Evolutionary conservation across 768 basidiomycete genomes (phyloP).

Genomic region (Mycena vulgaris): DNA sequence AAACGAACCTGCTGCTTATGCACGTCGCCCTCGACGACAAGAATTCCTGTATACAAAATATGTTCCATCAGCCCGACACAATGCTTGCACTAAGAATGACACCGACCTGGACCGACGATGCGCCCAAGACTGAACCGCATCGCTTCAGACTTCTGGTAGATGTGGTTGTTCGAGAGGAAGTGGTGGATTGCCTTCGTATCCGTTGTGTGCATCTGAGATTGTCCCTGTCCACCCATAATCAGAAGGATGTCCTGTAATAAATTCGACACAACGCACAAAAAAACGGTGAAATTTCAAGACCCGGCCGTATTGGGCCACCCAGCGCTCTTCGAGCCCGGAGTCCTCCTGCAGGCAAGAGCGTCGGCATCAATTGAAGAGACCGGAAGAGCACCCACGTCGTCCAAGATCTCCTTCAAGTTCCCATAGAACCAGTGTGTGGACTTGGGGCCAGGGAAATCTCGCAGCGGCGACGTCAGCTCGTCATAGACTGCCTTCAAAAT

Average conservation of each 20-base stretch:
- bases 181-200: conserved; percentile 32
- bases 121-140: conserved; percentile 13
- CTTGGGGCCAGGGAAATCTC: conserved; percentile 11
- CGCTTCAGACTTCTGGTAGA: conserved; percentile 22
- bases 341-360: not conserved
- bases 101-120: conserved; percentile 23
- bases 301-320: not conserved
- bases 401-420: conserved; percentile 13
- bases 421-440: conserved; percentile 32
- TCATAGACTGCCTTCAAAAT: not conserved
- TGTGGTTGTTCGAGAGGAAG: conserved; percentile 16
- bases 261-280: not conserved
- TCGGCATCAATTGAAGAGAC: not conserved
- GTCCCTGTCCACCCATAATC: not conserved
- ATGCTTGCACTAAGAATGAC: no score
- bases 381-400: conserved; percentile 4
- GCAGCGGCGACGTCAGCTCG: conserved; percentile 3
- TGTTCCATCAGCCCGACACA: no score
- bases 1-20: conserved; percentile 41
- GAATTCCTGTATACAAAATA: conserved; percentile 57
- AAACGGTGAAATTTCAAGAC: not conserved
- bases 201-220: not conserved
- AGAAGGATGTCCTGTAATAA: not conserved
- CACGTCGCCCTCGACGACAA: conserved; percentile 51
- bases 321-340: conserved; percentile 10